Conservation (phyloP, 202 grass and related monocot species). For the Carex arenaria region DNA sequence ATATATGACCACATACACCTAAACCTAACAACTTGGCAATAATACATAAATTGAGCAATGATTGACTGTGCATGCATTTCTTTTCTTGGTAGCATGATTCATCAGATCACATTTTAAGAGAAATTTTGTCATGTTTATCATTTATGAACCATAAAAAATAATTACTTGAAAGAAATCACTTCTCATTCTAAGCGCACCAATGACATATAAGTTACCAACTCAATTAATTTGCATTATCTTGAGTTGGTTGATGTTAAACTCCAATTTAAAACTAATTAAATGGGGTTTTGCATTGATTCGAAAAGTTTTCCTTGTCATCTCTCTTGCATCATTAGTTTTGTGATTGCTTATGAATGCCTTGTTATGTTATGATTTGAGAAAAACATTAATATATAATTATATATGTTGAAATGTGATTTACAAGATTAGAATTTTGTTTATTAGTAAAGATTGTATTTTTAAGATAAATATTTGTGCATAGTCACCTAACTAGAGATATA, state of each 20-base stretch:
- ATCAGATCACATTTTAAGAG: background rate
- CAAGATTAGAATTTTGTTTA: too few relatives aligned
- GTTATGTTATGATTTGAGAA: too few relatives aligned
- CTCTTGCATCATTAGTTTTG: constrained; percentile 11
- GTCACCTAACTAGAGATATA: too few relatives aligned
- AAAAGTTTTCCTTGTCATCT: background rate
- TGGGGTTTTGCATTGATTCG: background rate
- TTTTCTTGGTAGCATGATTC: constrained; percentile 1
- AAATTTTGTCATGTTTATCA: constrained; percentile 1
- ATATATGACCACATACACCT: background rate
- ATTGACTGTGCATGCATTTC: constrained; percentile 1
- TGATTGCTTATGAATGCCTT: background rate
- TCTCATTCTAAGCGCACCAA: background rate
- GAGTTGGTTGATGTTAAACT: background rate
- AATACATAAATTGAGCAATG: background rate
- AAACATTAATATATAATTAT: too few relatives aligned
- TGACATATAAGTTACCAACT: background rate
- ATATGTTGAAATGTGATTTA: too few relatives aligned
- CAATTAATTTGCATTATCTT: background rate
- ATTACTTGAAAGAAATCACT: background rate
- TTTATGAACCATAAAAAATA: background rate
- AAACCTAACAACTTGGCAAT: background rate
- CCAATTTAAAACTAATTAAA: background rate
- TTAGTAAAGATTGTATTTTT: too few relatives aligned
- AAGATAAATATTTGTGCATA: too few relatives aligned